phyloP scores from a whole-genome alignment of 306 rosid genomes.

The Castanopsis chinensis region DNA sequence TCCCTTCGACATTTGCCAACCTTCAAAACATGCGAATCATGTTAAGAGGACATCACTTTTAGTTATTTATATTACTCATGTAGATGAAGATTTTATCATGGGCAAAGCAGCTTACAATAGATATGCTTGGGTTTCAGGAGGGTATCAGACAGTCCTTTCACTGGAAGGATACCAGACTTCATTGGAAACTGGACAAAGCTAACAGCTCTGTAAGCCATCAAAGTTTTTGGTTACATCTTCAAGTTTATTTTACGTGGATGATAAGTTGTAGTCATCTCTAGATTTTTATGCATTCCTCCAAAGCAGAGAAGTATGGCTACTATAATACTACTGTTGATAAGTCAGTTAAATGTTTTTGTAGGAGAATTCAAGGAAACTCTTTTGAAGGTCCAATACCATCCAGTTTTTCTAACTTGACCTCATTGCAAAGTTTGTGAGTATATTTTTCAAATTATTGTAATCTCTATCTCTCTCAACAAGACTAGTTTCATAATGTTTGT shows the following conservation, averaged over 20 bases:
- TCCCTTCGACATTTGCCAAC: slow-evolving; percentile 22
- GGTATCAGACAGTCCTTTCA: slow-evolving; percentile 18
- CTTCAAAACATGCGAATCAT: slow-evolving; percentile 9
- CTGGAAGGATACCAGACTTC: slow-evolving; percentile 30
- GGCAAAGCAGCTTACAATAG: background rate
- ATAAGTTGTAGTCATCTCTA: too few species aligned
- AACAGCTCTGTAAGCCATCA: slow-evolving; percentile 5
- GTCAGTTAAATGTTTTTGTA: slow-evolving; percentile 2
- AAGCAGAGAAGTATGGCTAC: too few species aligned
- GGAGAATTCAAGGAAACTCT: slow-evolving; percentile 33
- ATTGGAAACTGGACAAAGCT: slow-evolving; percentile 32
- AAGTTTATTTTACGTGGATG: background rate
- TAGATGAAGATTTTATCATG: too few species aligned
- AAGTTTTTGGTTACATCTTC: background rate
- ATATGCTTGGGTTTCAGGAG: slow-evolving; percentile 4
- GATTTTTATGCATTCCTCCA: too few species aligned
- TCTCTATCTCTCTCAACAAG: background rate
- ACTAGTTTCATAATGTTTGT: background rate
- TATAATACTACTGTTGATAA: background rate
- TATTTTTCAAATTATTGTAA: background rate
- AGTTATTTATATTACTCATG: too few species aligned
- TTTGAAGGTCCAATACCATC: slow-evolving; percentile 38
- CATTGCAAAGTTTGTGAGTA: slow-evolving; percentile 21
- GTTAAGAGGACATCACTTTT: background rate
- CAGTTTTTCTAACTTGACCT: slow-evolving; percentile 21